A percentile compares a stretch with the other conserved stretches of the same genome.
phyloP scores from a whole-genome alignment of 805 yeast species.

The Kodamaea sagamina region DNA sequence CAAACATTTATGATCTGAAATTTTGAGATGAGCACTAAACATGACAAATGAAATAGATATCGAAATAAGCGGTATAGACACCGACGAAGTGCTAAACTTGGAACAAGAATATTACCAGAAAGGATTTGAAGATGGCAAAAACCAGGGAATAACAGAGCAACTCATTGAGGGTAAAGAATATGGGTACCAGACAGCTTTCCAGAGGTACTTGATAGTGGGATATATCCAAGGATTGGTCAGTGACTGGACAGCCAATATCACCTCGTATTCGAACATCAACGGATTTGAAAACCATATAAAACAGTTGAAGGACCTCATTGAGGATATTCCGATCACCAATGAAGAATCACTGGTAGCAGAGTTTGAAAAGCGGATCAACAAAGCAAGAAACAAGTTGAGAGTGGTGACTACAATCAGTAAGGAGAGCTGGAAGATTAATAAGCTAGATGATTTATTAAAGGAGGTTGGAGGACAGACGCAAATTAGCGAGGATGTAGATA shows the following conservation, averaged over 20 bases:
- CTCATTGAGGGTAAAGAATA: conserved; percentile 76
- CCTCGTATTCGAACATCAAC: conserved; percentile 18
- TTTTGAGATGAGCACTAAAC: neutral
- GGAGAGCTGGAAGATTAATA: conserved; percentile 32
- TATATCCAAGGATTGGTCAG: conserved; percentile 56
- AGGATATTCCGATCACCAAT: conserved; percentile 33
- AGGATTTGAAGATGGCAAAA: conserved; percentile 73
- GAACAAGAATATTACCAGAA: conserved; percentile 63
- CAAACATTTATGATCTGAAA: too few species aligned
- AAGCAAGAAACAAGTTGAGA: conserved; percentile 64
- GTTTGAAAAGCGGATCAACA: conserved; percentile 52
- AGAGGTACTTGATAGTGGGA: conserved; percentile 69
- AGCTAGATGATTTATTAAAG: conserved; percentile 34
- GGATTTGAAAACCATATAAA: conserved; percentile 25
- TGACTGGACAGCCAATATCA: conserved; percentile 31
- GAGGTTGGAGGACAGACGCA: conserved; percentile 42
- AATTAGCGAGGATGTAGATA: conserved; percentile 39
- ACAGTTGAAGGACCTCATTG: conserved; percentile 30
- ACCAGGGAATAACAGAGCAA: conserved; percentile 60
- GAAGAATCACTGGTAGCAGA: conserved; percentile 56
- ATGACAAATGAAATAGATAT: conserved; percentile 10
- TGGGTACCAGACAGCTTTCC: conserved; percentile 80
- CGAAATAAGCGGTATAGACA: conserved; percentile 31
- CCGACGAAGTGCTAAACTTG: conserved; percentile 52
- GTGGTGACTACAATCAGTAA: conserved; percentile 42